Evolutionary conservation across 163 green algal species (phyloP).

Genomic region (Scenedesmus sp.): DNA sequence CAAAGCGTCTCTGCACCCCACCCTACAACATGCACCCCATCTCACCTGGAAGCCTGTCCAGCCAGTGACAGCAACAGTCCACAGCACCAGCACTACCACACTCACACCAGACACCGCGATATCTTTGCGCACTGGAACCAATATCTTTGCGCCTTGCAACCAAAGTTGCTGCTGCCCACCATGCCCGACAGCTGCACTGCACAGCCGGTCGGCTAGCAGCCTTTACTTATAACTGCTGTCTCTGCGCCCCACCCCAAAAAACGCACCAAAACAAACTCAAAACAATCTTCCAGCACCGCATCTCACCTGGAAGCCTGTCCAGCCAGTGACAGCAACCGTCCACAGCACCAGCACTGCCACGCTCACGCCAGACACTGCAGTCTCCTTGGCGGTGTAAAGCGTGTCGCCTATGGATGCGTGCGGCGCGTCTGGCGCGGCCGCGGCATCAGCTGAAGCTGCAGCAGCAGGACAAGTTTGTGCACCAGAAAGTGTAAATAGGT

Average conservation of each 20-base stretch:
- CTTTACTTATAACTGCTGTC: too few species aligned
- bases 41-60: slow-evolving; percentile 48
- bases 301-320: slow-evolving; percentile 47
- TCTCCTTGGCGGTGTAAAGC: slow-evolving; percentile 42
- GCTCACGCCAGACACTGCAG: slow-evolving; percentile 8
- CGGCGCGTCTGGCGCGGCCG: neutral
- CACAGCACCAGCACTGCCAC: slow-evolving; percentile 38
- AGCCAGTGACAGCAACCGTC: slow-evolving; percentile 40
- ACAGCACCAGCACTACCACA: slow-evolving; percentile 38
- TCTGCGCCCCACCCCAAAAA: too few species aligned
- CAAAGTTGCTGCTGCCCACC: too few species aligned
- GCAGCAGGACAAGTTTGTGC: neutral
- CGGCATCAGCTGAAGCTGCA: neutral
- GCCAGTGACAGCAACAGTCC: slow-evolving; percentile 39
- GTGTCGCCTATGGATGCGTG: slow-evolving; percentile 27
- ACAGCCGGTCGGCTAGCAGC: too few species aligned
- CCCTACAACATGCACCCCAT: too few species aligned
- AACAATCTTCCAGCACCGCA: too few species aligned
- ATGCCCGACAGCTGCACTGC: too few species aligned
- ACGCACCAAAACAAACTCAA: too few species aligned
- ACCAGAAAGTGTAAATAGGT: neutral
- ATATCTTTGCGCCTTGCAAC: too few species aligned
- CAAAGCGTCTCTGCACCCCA: too few species aligned
- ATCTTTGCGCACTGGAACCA: too few species aligned
- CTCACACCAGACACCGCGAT: neutral